Base-by-base conservation (phyloP, 441 rosid genomes). In the Macaranga tanarius region DNA sequence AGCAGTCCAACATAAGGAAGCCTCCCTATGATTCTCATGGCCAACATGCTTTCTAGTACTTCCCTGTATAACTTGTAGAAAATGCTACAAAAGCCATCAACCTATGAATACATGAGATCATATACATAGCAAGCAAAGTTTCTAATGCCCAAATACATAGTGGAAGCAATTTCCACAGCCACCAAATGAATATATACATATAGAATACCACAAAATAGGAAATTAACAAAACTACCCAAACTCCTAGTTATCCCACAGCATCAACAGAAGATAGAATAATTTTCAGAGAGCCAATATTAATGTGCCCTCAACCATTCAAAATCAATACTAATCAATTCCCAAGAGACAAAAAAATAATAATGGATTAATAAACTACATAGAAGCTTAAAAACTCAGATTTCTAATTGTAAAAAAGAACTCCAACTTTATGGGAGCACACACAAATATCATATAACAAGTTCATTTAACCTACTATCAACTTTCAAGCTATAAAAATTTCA, bases 211-310 rank as follows among this genome's bases (percentile, higher is more conserved):
- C 6, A 23, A 40, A 69, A 40, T 22, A 55, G 26, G 23, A 67
- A 26, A 34, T 42, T 31, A 50, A 54, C 40, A n/a, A 28, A 22
- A 65, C 2, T 31, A 13, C n/a, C 34, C 26, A 7, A 22, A 44
- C 23, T 23, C 5, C 60, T 62, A 69, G 20, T 38, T 44, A 69
- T 40, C 51, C 62, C 23, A 15, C 13, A 68, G 62, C 38, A 69
- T 56, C 20, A 34, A 22, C 48, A 61, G 20, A 28, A 60, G 12
- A 7, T 11, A 56, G 40, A 23, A 20, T 17, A 58, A 58, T 50
- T 69, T 31, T 25, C 19, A 42, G 57, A 45, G 73, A 58, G 26
- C 51, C 31, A 52, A 52, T 25, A 31, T 31, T 31, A 4, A 54
- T 40, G 40, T 42, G 55, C 6, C 25, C 22, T 63, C 23, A 9